Conservation (phyloP, 1,139 yeast species). For the Magnusiomyces suaveolens region DNA sequence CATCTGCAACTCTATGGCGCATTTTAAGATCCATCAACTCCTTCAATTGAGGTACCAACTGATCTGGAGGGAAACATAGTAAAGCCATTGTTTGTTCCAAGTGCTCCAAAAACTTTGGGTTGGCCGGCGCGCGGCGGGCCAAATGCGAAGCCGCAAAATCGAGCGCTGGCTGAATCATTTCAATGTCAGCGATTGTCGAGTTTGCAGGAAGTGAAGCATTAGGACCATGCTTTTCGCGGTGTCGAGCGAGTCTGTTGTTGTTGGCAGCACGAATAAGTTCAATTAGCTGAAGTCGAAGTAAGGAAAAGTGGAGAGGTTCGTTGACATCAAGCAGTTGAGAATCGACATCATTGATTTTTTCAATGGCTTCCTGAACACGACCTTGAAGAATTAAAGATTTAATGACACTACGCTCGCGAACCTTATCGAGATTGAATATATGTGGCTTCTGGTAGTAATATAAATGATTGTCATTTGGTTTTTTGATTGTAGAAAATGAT, state of each 20-base stretch:
- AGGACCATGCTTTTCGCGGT: neutral
- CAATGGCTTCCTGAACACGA: conserved; percentile 31
- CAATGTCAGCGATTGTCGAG: conserved; percentile 9
- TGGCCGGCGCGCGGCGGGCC: conserved; percentile 31
- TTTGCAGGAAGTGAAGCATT: neutral
- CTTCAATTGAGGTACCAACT: conserved; percentile 26
- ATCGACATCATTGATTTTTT: conserved; percentile 32
- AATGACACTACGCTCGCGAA: conserved; percentile 30
- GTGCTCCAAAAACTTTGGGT: conserved; percentile 28
- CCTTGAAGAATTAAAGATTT: conserved; percentile 31
- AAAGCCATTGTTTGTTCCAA: conserved; percentile 36
- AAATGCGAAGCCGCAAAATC: conserved; percentile 34
- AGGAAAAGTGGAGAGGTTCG: conserved; percentile 30
- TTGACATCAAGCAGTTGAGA: conserved; percentile 33
- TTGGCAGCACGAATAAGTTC: conserved; percentile 31
- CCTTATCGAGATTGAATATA: conserved; percentile 6
- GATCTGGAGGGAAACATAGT: conserved; percentile 33
- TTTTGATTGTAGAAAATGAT: neutral
- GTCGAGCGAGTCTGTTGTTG: conserved; percentile 1
- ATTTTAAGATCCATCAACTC: conserved; percentile 30
- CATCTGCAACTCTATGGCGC: conserved; percentile 31
- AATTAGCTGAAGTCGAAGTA: conserved; percentile 33
- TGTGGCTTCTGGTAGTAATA: conserved; percentile 4
- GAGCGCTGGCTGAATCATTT: conserved; percentile 27
- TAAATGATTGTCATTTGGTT: neutral